Base-by-base conservation (phyloP, 768 basidiomycete species). In the Panaeolus cyanescens region DNA sequence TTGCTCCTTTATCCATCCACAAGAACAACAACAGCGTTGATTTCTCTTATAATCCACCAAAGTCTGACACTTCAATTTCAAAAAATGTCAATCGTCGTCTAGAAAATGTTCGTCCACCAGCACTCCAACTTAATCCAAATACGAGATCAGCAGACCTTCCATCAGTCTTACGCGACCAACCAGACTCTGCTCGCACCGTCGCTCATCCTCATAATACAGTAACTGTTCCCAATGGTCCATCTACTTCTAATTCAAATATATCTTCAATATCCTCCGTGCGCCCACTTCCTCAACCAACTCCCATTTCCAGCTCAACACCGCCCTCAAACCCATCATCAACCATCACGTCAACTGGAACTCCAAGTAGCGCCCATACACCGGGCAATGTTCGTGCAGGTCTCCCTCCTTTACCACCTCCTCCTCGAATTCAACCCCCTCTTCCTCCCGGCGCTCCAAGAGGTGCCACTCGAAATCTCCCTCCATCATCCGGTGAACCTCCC, bases 61-160 rank as follows among this genome's bases (percentile, higher is more conserved):
- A 39, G 54, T 58, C 59, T n/a, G 28, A 32, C 32, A 34, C 39
- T 31, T n/a, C 42, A 19, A 59, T 30, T 42, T 8, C 30, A 22
- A 63, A 28, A 45, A 32, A 39, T 33, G 7, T 71, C 15, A 72
- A 74, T 31, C 80, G 85, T 63, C 80, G 86, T 22, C 78, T 86
- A 28, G 85, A 90, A 65, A 83, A 77, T 56, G 83, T 80, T 37
- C 78, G 94, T 62, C 95, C 94, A 4, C 90, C 94, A 0, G 94
- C 95, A 0, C 77, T 96, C n/a, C 86, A 90, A 65, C 80, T 96
- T 9, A 80, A 84, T 17, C 80, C 80, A 0, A 81, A 80, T 61
- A 71, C 80, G 10, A 77, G 78, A 3, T 78, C 87, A 37, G 75
- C 79, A 15, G 88, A 90, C 69, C 84, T 95, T 1, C 93, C 93